phyloP scores from a whole-genome alignment of 2,329 filamentous ascomycete species.

The Colletotrichum sp. region DNA sequence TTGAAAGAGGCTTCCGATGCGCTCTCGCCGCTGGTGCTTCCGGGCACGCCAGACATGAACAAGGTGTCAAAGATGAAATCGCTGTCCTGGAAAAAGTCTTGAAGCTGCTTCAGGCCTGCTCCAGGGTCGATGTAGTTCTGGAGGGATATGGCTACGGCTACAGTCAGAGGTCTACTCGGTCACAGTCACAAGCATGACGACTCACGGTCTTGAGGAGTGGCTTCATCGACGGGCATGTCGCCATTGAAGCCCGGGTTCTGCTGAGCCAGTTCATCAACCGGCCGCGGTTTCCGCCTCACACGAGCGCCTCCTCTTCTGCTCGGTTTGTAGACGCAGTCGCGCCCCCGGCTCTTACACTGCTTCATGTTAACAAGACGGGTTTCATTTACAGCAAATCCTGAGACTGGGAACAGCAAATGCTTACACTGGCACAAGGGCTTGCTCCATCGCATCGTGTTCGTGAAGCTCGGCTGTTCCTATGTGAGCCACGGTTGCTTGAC shows the following conservation, averaged over 20 bases:
- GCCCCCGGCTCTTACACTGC: slow-evolving; percentile 43
- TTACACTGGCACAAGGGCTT: slow-evolving; percentile 46
- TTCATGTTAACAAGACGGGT: slow-evolving; percentile 16
- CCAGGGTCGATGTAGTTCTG: slow-evolving; percentile 50
- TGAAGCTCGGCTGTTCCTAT: slow-evolving; percentile 41
- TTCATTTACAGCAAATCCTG: background rate
- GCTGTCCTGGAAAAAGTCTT: slow-evolving; percentile 49
- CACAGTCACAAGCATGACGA: background rate
- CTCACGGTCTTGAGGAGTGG: slow-evolving; percentile 33
- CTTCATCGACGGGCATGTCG: slow-evolving; percentile 28
- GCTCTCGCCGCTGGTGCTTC: slow-evolving; percentile 18
- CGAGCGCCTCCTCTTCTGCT: slow-evolving; percentile 48
- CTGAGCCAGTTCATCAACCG: slow-evolving; percentile 20
- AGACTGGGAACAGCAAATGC: slow-evolving; percentile 13
- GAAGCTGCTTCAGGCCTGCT: slow-evolving; percentile 50
- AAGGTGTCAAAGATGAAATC: slow-evolving; percentile 53
- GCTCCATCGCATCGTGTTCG: slow-evolving; percentile 53
- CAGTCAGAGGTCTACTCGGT: background rate
- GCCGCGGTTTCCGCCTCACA: slow-evolving; percentile 40
- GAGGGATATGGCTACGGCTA: slow-evolving; percentile 33
- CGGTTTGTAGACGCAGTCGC: slow-evolving; percentile 47
- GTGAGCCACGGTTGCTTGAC: background rate
- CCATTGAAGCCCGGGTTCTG: slow-evolving; percentile 28
- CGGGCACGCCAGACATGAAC: slow-evolving; percentile 32
- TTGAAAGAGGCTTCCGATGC: slow-evolving; percentile 19